phyloP scores from a whole-genome alignment of 805 yeast genomes.

The Pichia cephalocereana region DNA sequence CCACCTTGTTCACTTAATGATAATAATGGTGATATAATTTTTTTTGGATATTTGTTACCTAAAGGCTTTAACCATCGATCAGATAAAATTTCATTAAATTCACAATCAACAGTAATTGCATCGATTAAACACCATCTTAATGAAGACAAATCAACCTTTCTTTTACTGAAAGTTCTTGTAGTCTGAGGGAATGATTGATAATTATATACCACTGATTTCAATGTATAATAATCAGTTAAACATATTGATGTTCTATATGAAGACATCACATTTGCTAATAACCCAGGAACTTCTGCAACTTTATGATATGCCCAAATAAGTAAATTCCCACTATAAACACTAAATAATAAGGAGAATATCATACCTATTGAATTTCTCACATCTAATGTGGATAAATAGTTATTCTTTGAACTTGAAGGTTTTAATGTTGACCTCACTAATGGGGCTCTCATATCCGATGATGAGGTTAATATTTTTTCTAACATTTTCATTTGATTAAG shows the following conservation, averaged over 20 bases:
- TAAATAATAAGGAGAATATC: slow-evolving; percentile 68
- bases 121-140: slow-evolving; percentile 87
- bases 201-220: slow-evolving; percentile 86
- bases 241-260: slow-evolving; percentile 62
- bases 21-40: slow-evolving; percentile 79
- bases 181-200: slow-evolving; percentile 84
- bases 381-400: slow-evolving; percentile 56
- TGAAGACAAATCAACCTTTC: slow-evolving; percentile 67
- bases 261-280: slow-evolving; percentile 74
- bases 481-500: slow-evolving; percentile 80
- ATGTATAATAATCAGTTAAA: slow-evolving; percentile 77
- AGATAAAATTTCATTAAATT: slow-evolving; percentile 78
- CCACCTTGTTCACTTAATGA: slow-evolving; percentile 94
- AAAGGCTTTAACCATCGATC: slow-evolving; percentile 87
- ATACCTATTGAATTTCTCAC: slow-evolving; percentile 78
- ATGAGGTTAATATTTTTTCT: slow-evolving; percentile 56
- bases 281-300: slow-evolving; percentile 71
- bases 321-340: slow-evolving; percentile 78
- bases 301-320: slow-evolving; percentile 71
- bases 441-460: slow-evolving; percentile 31
- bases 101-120: slow-evolving; percentile 85
- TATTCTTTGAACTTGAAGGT: slow-evolving; percentile 38
- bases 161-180: slow-evolving; percentile 71
- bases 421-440: slow-evolving; percentile 47
- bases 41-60: slow-evolving; percentile 70